Evolutionary conservation across 768 basidiomycete species (phyloP).

Genomic region (Lactarius psammicola): DNA sequence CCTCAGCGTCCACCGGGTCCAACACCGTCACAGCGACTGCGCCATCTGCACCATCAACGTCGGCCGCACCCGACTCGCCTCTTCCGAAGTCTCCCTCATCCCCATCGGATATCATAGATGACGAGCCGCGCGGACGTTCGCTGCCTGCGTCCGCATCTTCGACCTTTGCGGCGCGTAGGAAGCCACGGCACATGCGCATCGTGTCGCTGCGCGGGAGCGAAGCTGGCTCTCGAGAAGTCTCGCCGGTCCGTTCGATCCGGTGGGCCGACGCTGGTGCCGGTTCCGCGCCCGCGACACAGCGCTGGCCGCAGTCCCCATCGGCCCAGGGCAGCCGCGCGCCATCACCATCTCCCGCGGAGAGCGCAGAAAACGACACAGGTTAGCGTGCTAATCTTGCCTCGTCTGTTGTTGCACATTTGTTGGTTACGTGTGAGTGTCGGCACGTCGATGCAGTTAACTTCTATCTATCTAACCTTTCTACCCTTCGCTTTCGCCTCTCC

Average conservation of each 20-base stretch:
- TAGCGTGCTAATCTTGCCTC: background rate
- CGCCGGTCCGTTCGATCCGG: slow-evolving; percentile 48
- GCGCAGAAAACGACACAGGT: background rate
- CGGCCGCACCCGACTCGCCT: background rate
- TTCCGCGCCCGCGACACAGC: slow-evolving; percentile 25
- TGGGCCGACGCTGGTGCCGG: slow-evolving; percentile 41
- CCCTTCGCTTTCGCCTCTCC: background rate
- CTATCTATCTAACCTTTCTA: background rate
- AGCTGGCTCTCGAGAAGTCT: slow-evolving; percentile 39
- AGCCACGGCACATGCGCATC: slow-evolving; percentile 34
- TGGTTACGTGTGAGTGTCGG: background rate
- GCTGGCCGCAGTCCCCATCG: slow-evolving; percentile 23
- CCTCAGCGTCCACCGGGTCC: background rate
- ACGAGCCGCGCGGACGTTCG: slow-evolving; percentile 31
- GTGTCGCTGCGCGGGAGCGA: slow-evolving; percentile 34
- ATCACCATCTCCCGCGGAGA: slow-evolving; percentile 12
- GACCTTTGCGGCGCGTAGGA: slow-evolving; percentile 22
- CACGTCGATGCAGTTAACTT: background rate
- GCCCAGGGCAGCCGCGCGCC: slow-evolving; percentile 21
- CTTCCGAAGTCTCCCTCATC: background rate
- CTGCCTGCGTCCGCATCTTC: slow-evolving; percentile 18
- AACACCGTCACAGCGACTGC: slow-evolving; percentile 15
- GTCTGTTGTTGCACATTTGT: background rate
- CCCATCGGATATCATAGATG: slow-evolving; percentile 15
- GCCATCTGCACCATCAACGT: slow-evolving; percentile 19